These are phyloP conservation scores for Tuber calosporum DNA, from an alignment of 495 filamentous ascomycete genomes.

Conservation along the genomic window DNA sequence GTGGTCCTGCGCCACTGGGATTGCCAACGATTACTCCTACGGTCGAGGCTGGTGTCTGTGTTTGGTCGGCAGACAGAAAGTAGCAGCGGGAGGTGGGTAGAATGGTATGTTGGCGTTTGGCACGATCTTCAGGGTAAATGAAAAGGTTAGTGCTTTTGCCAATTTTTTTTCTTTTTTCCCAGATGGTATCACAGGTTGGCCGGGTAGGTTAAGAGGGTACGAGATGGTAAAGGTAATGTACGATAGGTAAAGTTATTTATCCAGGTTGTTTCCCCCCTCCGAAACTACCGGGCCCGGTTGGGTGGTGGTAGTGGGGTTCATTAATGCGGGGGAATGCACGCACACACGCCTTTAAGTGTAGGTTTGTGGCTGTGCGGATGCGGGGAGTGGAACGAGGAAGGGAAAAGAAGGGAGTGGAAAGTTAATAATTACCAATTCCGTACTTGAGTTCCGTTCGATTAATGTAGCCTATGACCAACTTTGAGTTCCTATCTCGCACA, in stretches of 20 bases:
- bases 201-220: neutral
- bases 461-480: conserved; percentile 80
- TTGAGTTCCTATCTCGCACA: conserved; percentile 64
- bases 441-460: conserved; percentile 90
- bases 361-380: neutral
- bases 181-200: neutral
- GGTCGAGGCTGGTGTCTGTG: conserved; percentile 36
- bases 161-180: neutral
- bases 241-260: neutral
- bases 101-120: conserved; percentile 65
- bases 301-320: neutral
- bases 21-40: conserved; percentile 47
- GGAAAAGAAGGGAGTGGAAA: conserved; percentile 9
- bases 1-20: neutral
- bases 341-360: neutral
- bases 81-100: conserved; percentile 62
- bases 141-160: neutral
- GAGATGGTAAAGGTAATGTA: neutral
- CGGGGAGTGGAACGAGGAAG: conserved; percentile 19
- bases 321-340: neutral
- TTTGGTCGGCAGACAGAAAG: conserved; percentile 59
- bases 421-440: conserved; percentile 54
- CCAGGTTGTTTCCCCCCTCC: conserved; percentile 14
- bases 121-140: conserved; percentile 48
- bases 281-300: neutral